phyloP scores from a whole-genome alignment of 257 asterid genomes.

The Craterostigma plantagineum region DNA sequence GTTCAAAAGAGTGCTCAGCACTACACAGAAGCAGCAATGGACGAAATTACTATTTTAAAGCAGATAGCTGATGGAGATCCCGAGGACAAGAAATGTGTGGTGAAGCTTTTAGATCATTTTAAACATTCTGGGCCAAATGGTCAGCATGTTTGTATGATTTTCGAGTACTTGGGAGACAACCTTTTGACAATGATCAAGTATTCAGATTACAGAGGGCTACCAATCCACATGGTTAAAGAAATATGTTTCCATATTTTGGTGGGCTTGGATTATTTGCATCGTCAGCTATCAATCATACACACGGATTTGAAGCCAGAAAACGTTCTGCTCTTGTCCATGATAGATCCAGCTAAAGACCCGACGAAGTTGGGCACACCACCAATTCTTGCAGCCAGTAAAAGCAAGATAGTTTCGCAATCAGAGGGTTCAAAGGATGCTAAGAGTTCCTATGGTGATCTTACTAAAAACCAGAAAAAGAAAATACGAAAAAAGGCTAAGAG shows the following conservation, averaged over 20 bases:
- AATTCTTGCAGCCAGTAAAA: constrained; percentile 45
- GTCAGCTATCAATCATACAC: constrained; percentile 85
- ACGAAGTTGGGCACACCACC: constrained; percentile 46
- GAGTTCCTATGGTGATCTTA: constrained; percentile 36
- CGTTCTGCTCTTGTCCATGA: constrained; percentile 53
- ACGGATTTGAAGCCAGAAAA: constrained; percentile 98
- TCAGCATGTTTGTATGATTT: constrained; percentile 92
- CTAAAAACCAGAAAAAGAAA: constrained; percentile 90
- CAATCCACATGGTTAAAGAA: constrained; percentile 75
- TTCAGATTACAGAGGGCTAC: constrained; percentile 65
- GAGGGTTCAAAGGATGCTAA: constrained; percentile 39
- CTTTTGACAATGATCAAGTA: constrained; percentile 79
- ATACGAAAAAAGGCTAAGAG: constrained; percentile 56
- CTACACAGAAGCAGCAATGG: constrained; percentile 95
- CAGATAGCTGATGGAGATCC: constrained; percentile 89
- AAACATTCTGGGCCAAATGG: constrained; percentile 98
- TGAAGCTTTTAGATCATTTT: constrained; percentile 85
- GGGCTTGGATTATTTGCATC: constrained; percentile 86
- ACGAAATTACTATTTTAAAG: constrained; percentile 75
- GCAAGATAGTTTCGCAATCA: constrained; percentile 28
- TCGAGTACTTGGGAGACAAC: constrained; percentile 88
- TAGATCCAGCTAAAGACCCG: constrained; percentile 76
- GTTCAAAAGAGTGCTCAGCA: constrained; percentile 94
- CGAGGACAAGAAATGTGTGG: constrained; percentile 79
- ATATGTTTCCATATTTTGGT: constrained; percentile 68